Evolutionary conservation across 495 filamentous ascomycete genomes (phyloP).

Genomic region (Penicillium pancosmium): DNA sequence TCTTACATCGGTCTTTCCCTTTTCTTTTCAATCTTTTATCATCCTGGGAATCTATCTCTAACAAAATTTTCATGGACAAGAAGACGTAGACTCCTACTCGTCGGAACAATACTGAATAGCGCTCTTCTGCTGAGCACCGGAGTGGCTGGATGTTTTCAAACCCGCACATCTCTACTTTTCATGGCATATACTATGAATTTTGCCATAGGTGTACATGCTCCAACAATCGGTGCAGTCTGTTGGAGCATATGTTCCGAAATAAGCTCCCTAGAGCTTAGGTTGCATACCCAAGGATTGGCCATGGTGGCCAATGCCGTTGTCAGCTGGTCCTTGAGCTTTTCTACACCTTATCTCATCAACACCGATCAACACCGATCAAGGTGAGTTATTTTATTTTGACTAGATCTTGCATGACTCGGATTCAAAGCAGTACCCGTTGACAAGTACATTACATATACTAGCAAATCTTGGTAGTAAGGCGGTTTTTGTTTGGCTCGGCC

Average conservation of each 20-base stretch:
- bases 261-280: slow-evolving; percentile 12
- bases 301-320: slow-evolving; percentile 16
- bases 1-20: slow-evolving; percentile 8
- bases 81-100: slow-evolving; percentile 7
- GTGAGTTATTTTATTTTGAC: background rate
- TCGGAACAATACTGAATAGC: slow-evolving; percentile 4
- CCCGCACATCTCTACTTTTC: slow-evolving; percentile 4
- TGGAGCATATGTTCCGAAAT: slow-evolving; percentile 13
- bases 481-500: slow-evolving; percentile 14
- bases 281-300: slow-evolving; percentile 13
- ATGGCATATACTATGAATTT: slow-evolving; percentile 14
- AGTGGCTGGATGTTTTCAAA: slow-evolving; percentile 10
- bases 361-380: slow-evolving; percentile 18
- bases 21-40: background rate
- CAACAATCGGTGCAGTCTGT: slow-evolving; percentile 13
- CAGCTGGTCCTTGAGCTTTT: slow-evolving; percentile 15
- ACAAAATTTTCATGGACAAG: background rate
- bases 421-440: background rate
- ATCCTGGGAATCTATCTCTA: background rate
- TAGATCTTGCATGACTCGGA: too few species aligned
- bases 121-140: slow-evolving; percentile 7
- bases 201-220: slow-evolving; percentile 9
- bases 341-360: slow-evolving; percentile 11
- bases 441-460: background rate
- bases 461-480: slow-evolving; percentile 14